Evolutionary conservation across 1,139 yeast genomes (phyloP), one percentile per base, ranked within the genome.

Genomic region (Geotrichum carabidarum): DNA sequence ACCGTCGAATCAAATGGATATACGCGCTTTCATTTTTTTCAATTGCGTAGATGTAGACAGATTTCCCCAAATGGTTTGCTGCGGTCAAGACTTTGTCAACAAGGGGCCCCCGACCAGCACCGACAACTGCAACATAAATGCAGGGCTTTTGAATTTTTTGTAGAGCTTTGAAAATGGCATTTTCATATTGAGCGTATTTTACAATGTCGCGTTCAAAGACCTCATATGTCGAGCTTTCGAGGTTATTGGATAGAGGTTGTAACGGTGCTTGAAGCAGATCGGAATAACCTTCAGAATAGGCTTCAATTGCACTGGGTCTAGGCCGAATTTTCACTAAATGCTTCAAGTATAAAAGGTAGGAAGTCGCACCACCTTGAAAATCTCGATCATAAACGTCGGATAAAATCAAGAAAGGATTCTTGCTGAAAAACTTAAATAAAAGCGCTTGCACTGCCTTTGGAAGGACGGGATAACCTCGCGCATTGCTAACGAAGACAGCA

Each of bases 21-120:
- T 77, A 73, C 1, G 93, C 93, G 27, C 78, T 77, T 1, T 79
- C 74, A 64, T 88, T 89, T 63, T 85, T 86, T 64, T 90, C 97
- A 15, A 89, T 71, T 0, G 86, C 87, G 36, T 75, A 71, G 1
- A 83, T 65, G 22, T 68, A 67, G 15, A 76, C 71, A 0, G 67
- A 59, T 8, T 67, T 56, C 60, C 66, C 61, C 38, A 72, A 59
- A 58, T 69, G 65, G 8, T 66, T 62, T 7, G 80, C 68, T 1
- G 81, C 81, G 22, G 71, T 66, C 50, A 77, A 69, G 0, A 79
- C 72, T 22, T 76, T 69, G 49, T 83, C 83, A 1, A 88, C 82
- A 38, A 89, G 70, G 0, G 93, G 90, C 0, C 97, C 97, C 51
- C 88, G 71, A 0, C 97, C 97, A 0, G 96, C 95, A 0, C 97